Conservation (phyloP, 805 yeast genomes). For the Sporopachydermia quercuum region DNA sequence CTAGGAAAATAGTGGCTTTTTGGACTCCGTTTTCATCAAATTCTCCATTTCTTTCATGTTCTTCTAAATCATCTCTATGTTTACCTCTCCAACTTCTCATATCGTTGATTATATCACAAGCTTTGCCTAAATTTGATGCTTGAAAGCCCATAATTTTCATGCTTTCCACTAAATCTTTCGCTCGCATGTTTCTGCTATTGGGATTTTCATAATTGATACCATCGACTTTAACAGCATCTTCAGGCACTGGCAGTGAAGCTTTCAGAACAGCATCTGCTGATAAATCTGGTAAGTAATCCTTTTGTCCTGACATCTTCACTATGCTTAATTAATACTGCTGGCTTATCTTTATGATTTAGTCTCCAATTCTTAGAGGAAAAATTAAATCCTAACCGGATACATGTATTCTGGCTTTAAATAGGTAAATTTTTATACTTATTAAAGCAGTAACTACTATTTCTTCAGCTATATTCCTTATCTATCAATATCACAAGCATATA, state of each 20-base stretch:
- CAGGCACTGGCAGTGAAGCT: slow-evolving; percentile 77
- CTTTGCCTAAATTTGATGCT: slow-evolving; percentile 72
- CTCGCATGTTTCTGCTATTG: slow-evolving; percentile 61
- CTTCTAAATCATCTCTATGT: slow-evolving; percentile 51
- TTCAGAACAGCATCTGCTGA: slow-evolving; percentile 88
- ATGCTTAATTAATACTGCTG: slow-evolving; percentile 16
- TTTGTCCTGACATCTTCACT: too few species aligned
- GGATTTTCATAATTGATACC: slow-evolving; percentile 86
- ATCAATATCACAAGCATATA: too few species aligned
- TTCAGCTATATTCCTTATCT: too few species aligned
- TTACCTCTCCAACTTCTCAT: slow-evolving; percentile 93
- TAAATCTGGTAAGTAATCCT: slow-evolving; percentile 35
- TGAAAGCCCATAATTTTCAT: slow-evolving; percentile 98
- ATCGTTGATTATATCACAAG: slow-evolving; percentile 82
- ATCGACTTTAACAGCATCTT: slow-evolving; percentile 56
- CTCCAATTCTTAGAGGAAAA: neutral
- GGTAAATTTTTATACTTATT: too few species aligned
- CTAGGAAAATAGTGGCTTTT: slow-evolving; percentile 84
- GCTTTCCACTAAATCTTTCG: slow-evolving; percentile 59
- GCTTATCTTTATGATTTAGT: neutral
- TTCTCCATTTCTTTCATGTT: slow-evolving; percentile 31
- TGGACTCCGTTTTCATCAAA: slow-evolving; percentile 69
- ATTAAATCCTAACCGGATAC: too few species aligned
- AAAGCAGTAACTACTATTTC: too few species aligned
- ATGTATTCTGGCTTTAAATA: too few species aligned